Percentiles rank a stretch among this genome's conserved stretches.
These are phyloP conservation scores for Graphiopsis chlorocephala DNA, from an alignment of 2,329 filamentous ascomycete genomes.

Conservation along the genomic window DNA sequence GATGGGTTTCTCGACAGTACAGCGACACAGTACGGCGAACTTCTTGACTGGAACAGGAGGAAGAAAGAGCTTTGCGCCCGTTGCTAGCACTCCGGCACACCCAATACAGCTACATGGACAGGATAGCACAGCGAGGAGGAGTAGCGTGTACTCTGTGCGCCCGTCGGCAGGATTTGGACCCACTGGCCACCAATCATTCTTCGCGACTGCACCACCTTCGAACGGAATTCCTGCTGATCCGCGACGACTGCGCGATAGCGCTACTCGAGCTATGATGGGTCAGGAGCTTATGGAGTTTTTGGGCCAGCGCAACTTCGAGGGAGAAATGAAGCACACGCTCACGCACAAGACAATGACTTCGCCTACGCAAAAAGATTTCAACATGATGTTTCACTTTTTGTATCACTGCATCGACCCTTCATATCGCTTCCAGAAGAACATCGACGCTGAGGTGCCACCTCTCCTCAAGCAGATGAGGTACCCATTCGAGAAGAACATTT, in stretches of 20 bases:
- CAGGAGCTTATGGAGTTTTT: conserved; percentile 91
- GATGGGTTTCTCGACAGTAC: conserved; percentile 76
- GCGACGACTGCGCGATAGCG: conserved; percentile 76
- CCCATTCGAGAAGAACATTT: conserved; percentile 91
- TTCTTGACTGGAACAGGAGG: conserved; percentile 56
- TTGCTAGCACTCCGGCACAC: conserved; percentile 48
- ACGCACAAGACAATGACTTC: conserved; percentile 87
- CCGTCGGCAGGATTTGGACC: conserved; percentile 62
- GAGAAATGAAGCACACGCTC: conserved; percentile 95
- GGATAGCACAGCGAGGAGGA: conserved; percentile 64
- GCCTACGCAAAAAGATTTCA: conserved; percentile 97
- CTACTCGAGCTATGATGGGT: conserved; percentile 76
- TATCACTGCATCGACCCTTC: conserved; percentile 94
- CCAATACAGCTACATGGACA: conserved; percentile 39
- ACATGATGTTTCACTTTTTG: conserved; percentile 95
- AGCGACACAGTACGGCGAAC: conserved; percentile 75
- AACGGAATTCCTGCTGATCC: conserved; percentile 85
- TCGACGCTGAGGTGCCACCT: conserved; percentile 90
- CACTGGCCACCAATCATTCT: conserved; percentile 82
- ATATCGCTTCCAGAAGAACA: conserved; percentile 89
- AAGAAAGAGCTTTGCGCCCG: conserved; percentile 69
- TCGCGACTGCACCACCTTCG: conserved; percentile 77
- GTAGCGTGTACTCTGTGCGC: conserved; percentile 62
- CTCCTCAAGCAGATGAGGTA: conserved; percentile 92
- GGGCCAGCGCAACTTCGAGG: conserved; percentile 89